phyloP scores from a whole-genome alignment of 2,329 filamentous ascomycete species.

The Penicillium italicum region DNA sequence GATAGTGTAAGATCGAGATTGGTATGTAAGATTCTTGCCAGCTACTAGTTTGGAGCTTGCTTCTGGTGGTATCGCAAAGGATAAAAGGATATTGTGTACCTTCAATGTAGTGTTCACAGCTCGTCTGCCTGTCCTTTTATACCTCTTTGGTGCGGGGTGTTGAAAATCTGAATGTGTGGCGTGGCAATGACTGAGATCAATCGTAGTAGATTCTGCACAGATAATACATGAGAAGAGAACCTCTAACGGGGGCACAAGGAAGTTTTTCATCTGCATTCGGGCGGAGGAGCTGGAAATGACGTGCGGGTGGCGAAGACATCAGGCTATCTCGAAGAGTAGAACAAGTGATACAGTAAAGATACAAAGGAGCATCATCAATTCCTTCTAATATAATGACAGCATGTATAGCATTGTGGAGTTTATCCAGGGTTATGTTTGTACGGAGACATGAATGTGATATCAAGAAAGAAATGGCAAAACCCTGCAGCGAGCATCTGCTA shows the following conservation, averaged over 20 bases:
- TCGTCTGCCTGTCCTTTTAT: neutral
- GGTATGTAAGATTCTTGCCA: neutral
- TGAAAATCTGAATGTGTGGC: neutral
- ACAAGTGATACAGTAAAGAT: neutral
- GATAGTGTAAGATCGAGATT: neutral
- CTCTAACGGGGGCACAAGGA: neutral
- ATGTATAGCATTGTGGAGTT: neutral
- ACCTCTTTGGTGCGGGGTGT: neutral
- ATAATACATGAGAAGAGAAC: neutral
- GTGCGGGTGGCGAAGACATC: conserved; percentile 5
- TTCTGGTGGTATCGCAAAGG: neutral
- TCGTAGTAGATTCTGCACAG: neutral
- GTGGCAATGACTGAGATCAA: neutral
- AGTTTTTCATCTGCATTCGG: neutral
- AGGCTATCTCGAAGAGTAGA: neutral
- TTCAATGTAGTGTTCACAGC: neutral
- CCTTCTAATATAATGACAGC: neutral
- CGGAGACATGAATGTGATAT: neutral
- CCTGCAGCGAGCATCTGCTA: neutral
- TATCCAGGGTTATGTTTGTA: neutral
- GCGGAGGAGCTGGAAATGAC: neutral
- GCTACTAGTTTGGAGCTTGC: neutral
- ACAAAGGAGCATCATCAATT: neutral
- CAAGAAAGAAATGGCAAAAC: neutral
- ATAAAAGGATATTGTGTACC: neutral